phyloP scores from a whole-genome alignment of 2,329 filamentous ascomycete genomes.

The Venturia oleaginea region DNA sequence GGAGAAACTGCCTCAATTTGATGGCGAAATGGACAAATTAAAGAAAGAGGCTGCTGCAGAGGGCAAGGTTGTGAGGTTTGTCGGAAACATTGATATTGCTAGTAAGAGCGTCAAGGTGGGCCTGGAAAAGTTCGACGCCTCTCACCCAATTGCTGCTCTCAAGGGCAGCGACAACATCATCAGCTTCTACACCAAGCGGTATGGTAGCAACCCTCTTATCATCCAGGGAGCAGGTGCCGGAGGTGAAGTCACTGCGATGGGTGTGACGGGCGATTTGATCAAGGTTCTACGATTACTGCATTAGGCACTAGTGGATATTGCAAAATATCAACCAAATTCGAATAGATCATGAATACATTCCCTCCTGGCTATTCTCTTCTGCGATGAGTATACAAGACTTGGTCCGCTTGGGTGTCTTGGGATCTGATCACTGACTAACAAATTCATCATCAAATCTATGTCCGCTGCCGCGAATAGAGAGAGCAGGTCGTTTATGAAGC shows the following conservation, averaged over 20 bases:
- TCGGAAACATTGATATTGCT: slow-evolving; percentile 84
- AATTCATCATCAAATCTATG: too few species aligned
- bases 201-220: slow-evolving; percentile 83
- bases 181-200: slow-evolving; percentile 94
- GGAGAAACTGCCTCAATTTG: slow-evolving; percentile 67
- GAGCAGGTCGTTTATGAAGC: too few species aligned
- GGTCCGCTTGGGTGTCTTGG: too few species aligned
- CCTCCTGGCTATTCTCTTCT: too few species aligned
- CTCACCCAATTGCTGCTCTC: slow-evolving; percentile 83
- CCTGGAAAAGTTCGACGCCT: slow-evolving; percentile 71
- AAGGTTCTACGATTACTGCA: slow-evolving; percentile 71
- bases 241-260: slow-evolving; percentile 95
- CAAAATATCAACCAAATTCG: not conserved
- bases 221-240: slow-evolving; percentile 88
- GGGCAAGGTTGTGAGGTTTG: slow-evolving; percentile 88
- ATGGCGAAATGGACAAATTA: slow-evolving; percentile 78
- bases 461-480: too few species aligned
- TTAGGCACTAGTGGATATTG: not conserved
- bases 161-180: slow-evolving; percentile 99
- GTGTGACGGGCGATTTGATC: slow-evolving; percentile 84
- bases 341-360: not conserved
- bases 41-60: slow-evolving; percentile 78
- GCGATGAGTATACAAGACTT: too few species aligned
- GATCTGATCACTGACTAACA: too few species aligned
- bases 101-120: slow-evolving; percentile 81